Evolutionary conservation across 768 basidiomycete species (phyloP), one percentile per base, ranked within the genome.

Genomic region (Cystoderma amianthinum): DNA sequence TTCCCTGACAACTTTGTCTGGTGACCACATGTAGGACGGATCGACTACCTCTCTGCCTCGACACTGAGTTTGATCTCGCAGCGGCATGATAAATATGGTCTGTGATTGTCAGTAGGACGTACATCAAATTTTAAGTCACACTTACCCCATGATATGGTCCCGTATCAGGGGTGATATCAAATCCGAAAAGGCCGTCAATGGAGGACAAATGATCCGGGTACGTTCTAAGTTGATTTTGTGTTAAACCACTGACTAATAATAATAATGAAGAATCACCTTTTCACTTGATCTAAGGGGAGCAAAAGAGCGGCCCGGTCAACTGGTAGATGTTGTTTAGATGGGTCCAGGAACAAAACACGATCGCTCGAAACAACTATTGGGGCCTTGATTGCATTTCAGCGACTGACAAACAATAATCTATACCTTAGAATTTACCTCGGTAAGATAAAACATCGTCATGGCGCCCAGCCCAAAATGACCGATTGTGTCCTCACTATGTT

Each of bases 381-480:
- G 43, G 65, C 41, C 62, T 69, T 36, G 7, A 25, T 30, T 21
- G 32, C 39, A 19, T 36, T 32, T n/a, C 32, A 9, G 19, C 9
- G 10, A 15, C 7, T 2, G 4, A 20, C 2, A 3, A 10, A 23
- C 42, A 16, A 25, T 32, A 24, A 9, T 17, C 9, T 33, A 10
- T 3, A 18, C 9, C 25, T n/a, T n/a, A n/a, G 25, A 28, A 37
- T 60, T 38, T 38, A 74, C 74, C 55, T 76, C 74, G 0, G 69
- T 65, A 39, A 76, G 65, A 45, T 75, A 71, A 43, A 69, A 78
- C 63, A 76, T 70, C 0, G 72, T 68, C 3, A 77, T 55, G 11
- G 68, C 69, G 5, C 76, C 76, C 5, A 69, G 56, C 4, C 76
- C 76, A 52, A 74, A 77, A 40, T 67, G 65, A 0, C 76, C 76